Conservation (phyloP, 805 yeast genomes). For the Wickerhamomyces silvicola region DNA sequence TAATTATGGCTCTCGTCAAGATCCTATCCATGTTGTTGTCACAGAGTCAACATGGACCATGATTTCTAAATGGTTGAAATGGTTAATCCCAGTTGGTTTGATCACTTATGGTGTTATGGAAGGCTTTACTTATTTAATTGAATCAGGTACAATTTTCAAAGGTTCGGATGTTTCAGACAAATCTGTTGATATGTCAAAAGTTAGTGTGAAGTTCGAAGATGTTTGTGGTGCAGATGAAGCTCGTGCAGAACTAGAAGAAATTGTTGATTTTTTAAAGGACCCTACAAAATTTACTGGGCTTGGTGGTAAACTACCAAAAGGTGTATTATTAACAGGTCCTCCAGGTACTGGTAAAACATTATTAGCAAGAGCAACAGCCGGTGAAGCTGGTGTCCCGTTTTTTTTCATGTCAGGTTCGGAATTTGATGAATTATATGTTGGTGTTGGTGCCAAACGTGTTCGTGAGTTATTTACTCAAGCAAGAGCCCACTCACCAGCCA, state of each 20-base stretch:
- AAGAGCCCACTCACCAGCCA: constrained; percentile 92
- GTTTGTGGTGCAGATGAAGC: constrained; percentile 99
- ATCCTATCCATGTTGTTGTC: constrained; percentile 91
- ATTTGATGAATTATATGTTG: constrained; percentile 96
- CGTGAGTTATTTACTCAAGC: constrained; percentile 93
- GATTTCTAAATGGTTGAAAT: constrained; percentile 80
- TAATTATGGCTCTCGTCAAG: constrained; percentile 56
- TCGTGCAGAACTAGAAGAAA: constrained; percentile 92
- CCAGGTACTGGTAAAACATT: constrained; percentile 99
- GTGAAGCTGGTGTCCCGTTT: constrained; percentile 98
- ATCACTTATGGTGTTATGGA: constrained; percentile 75
- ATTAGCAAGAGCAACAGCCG: constrained; percentile 96
- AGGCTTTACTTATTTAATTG: constrained; percentile 73
- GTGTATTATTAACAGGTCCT: constrained; percentile 94
- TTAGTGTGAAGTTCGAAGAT: constrained; percentile 83
- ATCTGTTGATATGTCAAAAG: constrained; percentile 75
- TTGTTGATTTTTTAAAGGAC: constrained; percentile 95
- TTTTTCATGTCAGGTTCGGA: constrained; percentile 98
- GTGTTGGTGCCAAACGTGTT: constrained; percentile 98
- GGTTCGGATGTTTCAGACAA: constrained; percentile 67
- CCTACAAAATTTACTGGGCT: constrained; percentile 94
- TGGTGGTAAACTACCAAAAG: constrained; percentile 97
- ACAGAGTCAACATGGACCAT: constrained; percentile 78
- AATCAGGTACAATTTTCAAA: constrained; percentile 76
- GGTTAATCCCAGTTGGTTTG: constrained; percentile 78